Evolutionary conservation across 768 basidiomycete species (phyloP), one percentile per base, ranked within the genome.

Genomic region (Rhodotorula taiwanensis): DNA sequence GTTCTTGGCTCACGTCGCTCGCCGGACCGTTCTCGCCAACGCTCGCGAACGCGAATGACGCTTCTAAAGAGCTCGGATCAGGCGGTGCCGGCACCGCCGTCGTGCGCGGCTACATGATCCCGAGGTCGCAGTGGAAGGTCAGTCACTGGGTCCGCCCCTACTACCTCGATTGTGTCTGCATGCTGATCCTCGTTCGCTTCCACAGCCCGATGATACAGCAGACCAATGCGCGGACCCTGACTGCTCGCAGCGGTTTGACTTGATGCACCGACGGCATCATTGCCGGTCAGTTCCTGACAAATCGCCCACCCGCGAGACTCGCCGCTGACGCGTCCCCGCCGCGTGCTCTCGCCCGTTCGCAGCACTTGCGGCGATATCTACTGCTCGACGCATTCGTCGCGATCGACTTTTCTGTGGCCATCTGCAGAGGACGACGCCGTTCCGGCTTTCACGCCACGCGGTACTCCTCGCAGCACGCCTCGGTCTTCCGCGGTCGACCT

Each of bases 211-310:
- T 41, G 67, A 60, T 2, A 42, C 28, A 2, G 55, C 54, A 0
- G 57, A 61, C 25, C 21, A 52, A 18, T 69, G 67, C 52, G 62
- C 62, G 5, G 67, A 69, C 39, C 52, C 51, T 2, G 62, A 69
- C 43, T 69, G 67, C 53, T 25, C 44, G 2, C 59, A 57, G 23
- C 59, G 60, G 25, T 69, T 69, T 27, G 67, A 64, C 48, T 42
- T 69, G 21, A 30, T 69, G 25, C 52, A 69, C 52, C 62, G 67
- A 4, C 52, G 62, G 21, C 67, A 69, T 25, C 67, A 69, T 50
- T 69, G 67, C 53, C 45, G 67, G 67, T 69, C 23, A 33, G 62
- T 16, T n/a, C n/a, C n/a, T n/a, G n/a, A n/a, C n/a, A n/a, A n/a
- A n/a, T n/a, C 5, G 18, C 20, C 3, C 27, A 15, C 28, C 15